phyloP scores from a whole-genome alignment of 1,284 basidiomycete species.

The Pascua guehoae region DNA sequence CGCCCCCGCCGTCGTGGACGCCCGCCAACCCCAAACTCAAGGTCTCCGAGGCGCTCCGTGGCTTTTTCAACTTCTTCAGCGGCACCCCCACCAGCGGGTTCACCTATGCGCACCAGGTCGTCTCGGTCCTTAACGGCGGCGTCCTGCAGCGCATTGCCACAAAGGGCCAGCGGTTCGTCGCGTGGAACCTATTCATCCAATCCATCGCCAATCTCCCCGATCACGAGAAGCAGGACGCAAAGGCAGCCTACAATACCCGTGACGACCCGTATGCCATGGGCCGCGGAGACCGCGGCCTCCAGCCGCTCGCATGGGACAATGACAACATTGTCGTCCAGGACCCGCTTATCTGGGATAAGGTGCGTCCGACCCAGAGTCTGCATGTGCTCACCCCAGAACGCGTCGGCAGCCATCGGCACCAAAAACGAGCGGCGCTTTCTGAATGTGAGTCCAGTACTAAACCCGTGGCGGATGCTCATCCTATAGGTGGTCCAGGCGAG shows the following conservation, averaged over 20 bases:
- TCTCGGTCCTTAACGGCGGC: slow-evolving; percentile 40
- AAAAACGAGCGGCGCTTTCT: no score
- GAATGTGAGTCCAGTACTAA: no score
- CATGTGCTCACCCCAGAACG: no score
- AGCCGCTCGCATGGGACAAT: slow-evolving; percentile 38
- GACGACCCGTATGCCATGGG: no score
- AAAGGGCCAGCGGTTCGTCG: no score
- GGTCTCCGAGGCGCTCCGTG: slow-evolving; percentile 32
- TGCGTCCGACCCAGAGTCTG: slow-evolving; percentile 13
- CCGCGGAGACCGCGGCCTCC: slow-evolving; percentile 1
- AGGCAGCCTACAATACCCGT: no score
- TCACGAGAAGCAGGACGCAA: no score
- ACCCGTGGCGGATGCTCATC: no score
- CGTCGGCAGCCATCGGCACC: no score
- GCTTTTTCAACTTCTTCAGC: slow-evolving; percentile 39
- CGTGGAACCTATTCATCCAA: no score
- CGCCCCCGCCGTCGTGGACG: slow-evolving; percentile 25
- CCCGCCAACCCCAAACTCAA: slow-evolving; percentile 19
- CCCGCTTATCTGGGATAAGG: slow-evolving; percentile 49
- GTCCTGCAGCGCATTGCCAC: slow-evolving; percentile 3
- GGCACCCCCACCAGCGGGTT: slow-evolving; percentile 10
- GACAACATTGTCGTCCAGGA: slow-evolving; percentile 45
- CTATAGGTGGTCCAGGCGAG: no score
- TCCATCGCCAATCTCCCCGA: no score
- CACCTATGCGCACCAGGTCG: slow-evolving; percentile 20